Evolutionary conservation across 768 basidiomycete species (phyloP), one percentile per base, ranked within the genome.

Genomic region (Trametes elegans): DNA sequence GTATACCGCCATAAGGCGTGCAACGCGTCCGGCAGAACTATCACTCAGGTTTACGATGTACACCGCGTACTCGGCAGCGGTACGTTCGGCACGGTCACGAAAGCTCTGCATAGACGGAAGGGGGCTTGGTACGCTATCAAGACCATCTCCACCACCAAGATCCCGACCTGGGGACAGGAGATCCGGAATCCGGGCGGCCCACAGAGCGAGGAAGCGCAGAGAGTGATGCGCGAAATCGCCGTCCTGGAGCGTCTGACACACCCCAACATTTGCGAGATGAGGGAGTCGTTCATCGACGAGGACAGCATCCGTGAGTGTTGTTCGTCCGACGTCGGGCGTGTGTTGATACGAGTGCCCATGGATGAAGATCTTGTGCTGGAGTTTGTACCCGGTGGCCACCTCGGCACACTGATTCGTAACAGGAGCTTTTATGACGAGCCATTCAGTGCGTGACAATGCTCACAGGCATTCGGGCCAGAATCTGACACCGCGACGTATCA

Each of bases 21-120:
- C 26, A 76, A 78, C 0, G 69, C 71, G 5, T 39, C 51, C 0
- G 28, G 13, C 14, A 11, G 73, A 2, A 83, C 83, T 2, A 68
- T 90, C 5, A 81, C 84, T 61, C 78, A 79, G 1, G 71, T 73
- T 47, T 90, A 90, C 66, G 87, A 89, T 58, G 63, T 89, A 29
- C 75, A 76, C 19, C 67, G 74, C 42, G 85, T 88, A 67, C 80
- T 97, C 2, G 95, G 95, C 45, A 85, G 85, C 61, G 95, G 95
- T 7, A 84, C 90, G 2, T 98, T 96, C 67, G 95, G 91, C 4
- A 86, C 85, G 10, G 95, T 97, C 16, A 79, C 85, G 73, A 89
- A 87, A 66, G 93, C 90, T 1, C 75, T 94, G 32, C 78, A 83
- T 60, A 80, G 83, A 8, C 67, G 70, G 21, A 87, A 85, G 8